Evolutionary conservation across 192 early-diverging fungal species (phyloP).

Genomic region (Backusella australiensis): DNA sequence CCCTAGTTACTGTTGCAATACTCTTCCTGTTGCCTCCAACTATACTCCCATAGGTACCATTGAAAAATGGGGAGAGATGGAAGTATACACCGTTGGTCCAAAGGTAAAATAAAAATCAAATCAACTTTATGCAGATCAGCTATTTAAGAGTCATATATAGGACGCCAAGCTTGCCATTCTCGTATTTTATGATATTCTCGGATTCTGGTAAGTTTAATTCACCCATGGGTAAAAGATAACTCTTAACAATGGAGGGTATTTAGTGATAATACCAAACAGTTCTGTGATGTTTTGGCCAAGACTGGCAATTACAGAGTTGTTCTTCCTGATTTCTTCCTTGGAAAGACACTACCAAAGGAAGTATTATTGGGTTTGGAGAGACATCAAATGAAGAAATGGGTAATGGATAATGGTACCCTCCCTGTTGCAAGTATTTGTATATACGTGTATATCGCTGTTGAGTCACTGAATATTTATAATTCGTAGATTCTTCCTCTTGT

Average conservation of each 20-base stretch:
- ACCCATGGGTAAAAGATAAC: background rate
- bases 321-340: slow-evolving; percentile 62
- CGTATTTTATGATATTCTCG: background rate
- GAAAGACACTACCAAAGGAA: slow-evolving; percentile 38
- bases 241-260: background rate
- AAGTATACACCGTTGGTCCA: slow-evolving; percentile 24
- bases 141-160: background rate
- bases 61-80: slow-evolving; percentile 18
- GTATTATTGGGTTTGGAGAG: slow-evolving; percentile 33
- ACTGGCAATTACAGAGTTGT: slow-evolving; percentile 54
- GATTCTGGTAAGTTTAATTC: background rate
- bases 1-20: slow-evolving; percentile 11
- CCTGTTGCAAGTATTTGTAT: background rate
- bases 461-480: background rate
- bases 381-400: slow-evolving; percentile 38
- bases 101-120: background rate
- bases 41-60: slow-evolving; percentile 25
- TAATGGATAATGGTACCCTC: background rate
- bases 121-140: background rate
- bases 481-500: background rate
- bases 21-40: slow-evolving; percentile 20
- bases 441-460: background rate
- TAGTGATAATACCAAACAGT: slow-evolving; percentile 57
- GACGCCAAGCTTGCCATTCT: background rate
- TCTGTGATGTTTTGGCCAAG: slow-evolving; percentile 50